Conservation (phyloP, 2,329 filamentous ascomycete species). For the Alternaria angustiovoidea region DNA sequence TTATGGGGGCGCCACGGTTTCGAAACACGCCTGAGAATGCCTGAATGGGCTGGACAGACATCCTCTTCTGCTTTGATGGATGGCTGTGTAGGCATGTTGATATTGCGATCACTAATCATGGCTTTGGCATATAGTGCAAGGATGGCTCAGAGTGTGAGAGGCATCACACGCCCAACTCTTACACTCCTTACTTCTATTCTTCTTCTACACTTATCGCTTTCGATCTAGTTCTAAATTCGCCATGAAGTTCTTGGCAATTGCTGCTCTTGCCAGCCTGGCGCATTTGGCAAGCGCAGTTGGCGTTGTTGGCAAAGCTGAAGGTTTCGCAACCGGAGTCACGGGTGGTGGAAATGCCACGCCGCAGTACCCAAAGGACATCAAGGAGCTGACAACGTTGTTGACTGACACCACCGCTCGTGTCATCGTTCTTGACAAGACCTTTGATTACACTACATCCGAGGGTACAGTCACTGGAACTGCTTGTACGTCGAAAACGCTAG, state of each 20-base stretch:
- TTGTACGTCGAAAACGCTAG: rapidly evolving
- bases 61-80: too few species aligned
- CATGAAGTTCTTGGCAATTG: neutral
- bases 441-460: neutral
- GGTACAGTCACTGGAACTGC: neutral
- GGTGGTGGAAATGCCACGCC: neutral
- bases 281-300: neutral
- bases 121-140: too few species aligned
- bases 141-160: too few species aligned
- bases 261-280: neutral
- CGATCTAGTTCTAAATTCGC: neutral
- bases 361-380: neutral
- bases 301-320: neutral
- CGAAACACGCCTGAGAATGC: too few species aligned
- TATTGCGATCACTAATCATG: too few species aligned
- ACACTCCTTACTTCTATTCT: too few species aligned
- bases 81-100: too few species aligned
- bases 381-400: neutral
- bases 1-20: too few species aligned
- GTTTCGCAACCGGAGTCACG: neutral
- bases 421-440: neutral
- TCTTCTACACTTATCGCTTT: too few species aligned
- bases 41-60: too few species aligned
- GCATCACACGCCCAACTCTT: too few species aligned
- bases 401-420: neutral